Conservation (phyloP, 495 filamentous ascomycete genomes). For the Penicillium tannophilum region DNA sequence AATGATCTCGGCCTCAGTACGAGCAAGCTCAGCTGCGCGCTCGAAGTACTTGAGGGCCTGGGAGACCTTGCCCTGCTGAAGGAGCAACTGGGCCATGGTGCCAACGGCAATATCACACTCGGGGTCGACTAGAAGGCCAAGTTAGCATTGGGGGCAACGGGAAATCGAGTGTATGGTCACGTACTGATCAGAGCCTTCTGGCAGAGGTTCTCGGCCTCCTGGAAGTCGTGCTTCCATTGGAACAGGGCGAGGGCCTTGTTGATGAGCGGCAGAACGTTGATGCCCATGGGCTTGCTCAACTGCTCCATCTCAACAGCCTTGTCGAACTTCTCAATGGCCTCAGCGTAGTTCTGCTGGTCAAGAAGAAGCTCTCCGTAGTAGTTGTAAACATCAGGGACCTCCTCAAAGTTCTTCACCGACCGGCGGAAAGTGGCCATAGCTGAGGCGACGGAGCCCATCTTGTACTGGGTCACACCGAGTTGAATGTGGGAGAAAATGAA, state of each 20-base stretch:
- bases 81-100: constrained; percentile 97
- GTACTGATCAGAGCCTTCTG: constrained; percentile 96
- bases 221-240: constrained; percentile 97
- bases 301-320: constrained; percentile 97
- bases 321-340: constrained; percentile 98
- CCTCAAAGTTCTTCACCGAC: constrained; percentile 97
- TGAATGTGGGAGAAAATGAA: constrained; percentile 99
- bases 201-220: constrained; percentile 93
- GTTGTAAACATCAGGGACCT: constrained; percentile 97
- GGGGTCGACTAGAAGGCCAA: constrained; percentile 75
- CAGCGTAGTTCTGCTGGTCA: constrained; percentile 91
- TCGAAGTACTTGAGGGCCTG: constrained; percentile 97
- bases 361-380: constrained; percentile 98
- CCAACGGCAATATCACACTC: constrained; percentile 99
- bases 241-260: constrained; percentile 97
- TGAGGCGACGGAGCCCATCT: constrained; percentile 97
- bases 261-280: constrained; percentile 97
- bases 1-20: constrained; percentile 92
- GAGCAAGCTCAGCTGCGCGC: constrained; percentile 89
- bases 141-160: constrained; percentile 1
- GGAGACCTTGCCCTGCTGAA: constrained; percentile 96
- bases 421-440: constrained; percentile 98
- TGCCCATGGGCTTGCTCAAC: constrained; percentile 84
- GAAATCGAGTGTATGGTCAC: constrained; percentile 29
- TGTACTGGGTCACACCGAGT: constrained; percentile 98